phyloP scores from a whole-genome alignment of 2,329 filamentous ascomycete genomes.

The Pseudogymnoascus sp. region DNA sequence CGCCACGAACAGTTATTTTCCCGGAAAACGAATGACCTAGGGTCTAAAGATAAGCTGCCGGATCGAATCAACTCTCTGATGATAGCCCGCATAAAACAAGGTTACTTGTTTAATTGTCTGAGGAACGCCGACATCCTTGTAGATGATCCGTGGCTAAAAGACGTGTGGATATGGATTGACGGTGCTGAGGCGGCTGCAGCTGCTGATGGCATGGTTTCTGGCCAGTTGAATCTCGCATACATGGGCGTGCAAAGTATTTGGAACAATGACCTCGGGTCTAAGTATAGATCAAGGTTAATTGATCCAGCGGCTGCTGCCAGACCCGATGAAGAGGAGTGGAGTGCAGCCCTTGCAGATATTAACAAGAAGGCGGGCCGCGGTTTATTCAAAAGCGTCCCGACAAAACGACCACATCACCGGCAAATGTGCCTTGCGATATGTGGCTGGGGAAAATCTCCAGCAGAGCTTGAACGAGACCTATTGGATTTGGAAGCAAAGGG shows the following conservation, averaged over 20 bases:
- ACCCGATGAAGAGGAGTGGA: slow-evolving; percentile 38
- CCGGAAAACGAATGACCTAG: slow-evolving; percentile 38
- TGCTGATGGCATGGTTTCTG: slow-evolving; percentile 61
- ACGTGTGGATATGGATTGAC: slow-evolving; percentile 69
- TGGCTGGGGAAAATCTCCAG: slow-evolving; percentile 55
- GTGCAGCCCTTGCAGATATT: slow-evolving; percentile 53
- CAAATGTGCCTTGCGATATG: slow-evolving; percentile 70
- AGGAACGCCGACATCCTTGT: slow-evolving; percentile 59
- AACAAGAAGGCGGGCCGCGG: slow-evolving; percentile 55
- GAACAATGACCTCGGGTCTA: slow-evolving; percentile 56
- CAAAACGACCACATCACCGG: slow-evolving; percentile 60
- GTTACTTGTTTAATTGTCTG: slow-evolving; percentile 55
- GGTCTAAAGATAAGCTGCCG: slow-evolving; percentile 44
- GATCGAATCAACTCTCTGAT: slow-evolving; percentile 41
- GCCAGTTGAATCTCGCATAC: slow-evolving; percentile 64
- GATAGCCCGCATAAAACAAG: slow-evolving; percentile 51
- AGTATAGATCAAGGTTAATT: slow-evolving; percentile 29
- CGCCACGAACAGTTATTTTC: slow-evolving; percentile 49
- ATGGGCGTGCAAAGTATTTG: slow-evolving; percentile 67
- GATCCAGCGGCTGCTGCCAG: slow-evolving; percentile 31
- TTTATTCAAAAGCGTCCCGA: slow-evolving; percentile 54
- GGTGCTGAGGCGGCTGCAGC: slow-evolving; percentile 56
- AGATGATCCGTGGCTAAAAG: slow-evolving; percentile 67
- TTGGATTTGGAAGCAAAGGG: slow-evolving; percentile 37
- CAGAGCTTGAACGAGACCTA: slow-evolving; percentile 38